Evolutionary conservation across 148 eudicot species (phyloP), one percentile per base, ranked within the genome.

Genomic region (Agrostemma githago): DNA sequence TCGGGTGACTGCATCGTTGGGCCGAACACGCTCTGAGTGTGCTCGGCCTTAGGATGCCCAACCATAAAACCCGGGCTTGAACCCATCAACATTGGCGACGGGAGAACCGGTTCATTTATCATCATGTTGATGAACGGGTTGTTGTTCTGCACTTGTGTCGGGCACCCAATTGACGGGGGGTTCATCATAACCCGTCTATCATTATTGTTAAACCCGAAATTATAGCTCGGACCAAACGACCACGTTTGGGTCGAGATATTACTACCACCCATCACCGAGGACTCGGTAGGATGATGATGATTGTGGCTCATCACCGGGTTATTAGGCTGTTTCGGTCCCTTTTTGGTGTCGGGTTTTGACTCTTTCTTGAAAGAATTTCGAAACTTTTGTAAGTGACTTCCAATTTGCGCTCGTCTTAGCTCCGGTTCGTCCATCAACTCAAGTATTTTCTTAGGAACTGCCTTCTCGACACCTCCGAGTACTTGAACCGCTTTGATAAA

Each of bases 331-430:
- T 8, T 26, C 34, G 34, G 34, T 26, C 12, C 7, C 5, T 37
- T 19, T 2, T 60, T n/a, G 64, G 4, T 62, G 65, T 1, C 16
- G 6, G n/a, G 14, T 5, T 14, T 65, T 39, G 43, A 1, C 0
- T 62, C 54, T 40, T 65, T 40, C 74, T 70, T 77, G 4, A 64
- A 1, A 3, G 5, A 7, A 15, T 79, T 76, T 34, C 84, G 71
- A 38, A 46, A 43, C 46, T 79, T 82, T 42, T 82, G 84, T 10
- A 82, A 48, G 51, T 82, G 84, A 34, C 84, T 79, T 1, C 82
- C 82, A 4, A 82, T 68, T 8, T 78, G 58, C 44, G 34, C 74
- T 62, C 84, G 34, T 16, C 66, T 75, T 8, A 82, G 9, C 3
- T 26, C 70, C 0, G 39, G 38, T 4, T 48, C 65, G 3, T 51